Evolutionary conservation across 2,329 filamentous ascomycete species (phyloP).

Genomic region (Monosporascus sp.): DNA sequence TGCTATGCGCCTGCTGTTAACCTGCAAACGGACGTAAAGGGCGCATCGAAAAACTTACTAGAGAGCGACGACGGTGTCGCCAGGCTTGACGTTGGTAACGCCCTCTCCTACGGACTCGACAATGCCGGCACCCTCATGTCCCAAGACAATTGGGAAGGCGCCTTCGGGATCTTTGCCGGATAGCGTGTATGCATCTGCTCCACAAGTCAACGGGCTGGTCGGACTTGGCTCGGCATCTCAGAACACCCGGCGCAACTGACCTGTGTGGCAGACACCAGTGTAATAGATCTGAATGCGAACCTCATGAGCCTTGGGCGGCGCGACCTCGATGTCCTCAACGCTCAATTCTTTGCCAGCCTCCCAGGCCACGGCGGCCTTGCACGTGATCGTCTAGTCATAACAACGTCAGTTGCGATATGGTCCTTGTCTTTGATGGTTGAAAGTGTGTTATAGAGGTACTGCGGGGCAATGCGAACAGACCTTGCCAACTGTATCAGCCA

Average conservation of each 20-base stretch:
- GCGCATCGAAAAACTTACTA: slow-evolving; percentile 53
- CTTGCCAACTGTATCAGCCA: slow-evolving; percentile 50
- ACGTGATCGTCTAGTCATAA: slow-evolving; percentile 72
- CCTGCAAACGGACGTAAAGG: slow-evolving; percentile 1
- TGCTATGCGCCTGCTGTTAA: slow-evolving; percentile 49
- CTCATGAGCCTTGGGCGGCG: slow-evolving; percentile 82
- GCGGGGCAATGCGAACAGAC: slow-evolving; percentile 27
- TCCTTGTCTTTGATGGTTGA: background rate
- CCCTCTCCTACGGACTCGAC: slow-evolving; percentile 93
- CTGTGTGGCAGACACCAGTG: slow-evolving; percentile 98
- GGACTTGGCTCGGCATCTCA: slow-evolving; percentile 25
- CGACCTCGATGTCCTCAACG: slow-evolving; percentile 90
- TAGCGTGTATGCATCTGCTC: slow-evolving; percentile 80
- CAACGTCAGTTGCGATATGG: background rate
- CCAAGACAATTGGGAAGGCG: slow-evolving; percentile 82
- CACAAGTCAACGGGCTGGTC: slow-evolving; percentile 15
- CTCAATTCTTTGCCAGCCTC: slow-evolving; percentile 85
- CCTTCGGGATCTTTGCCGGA: slow-evolving; percentile 97
- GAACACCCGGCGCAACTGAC: slow-evolving; percentile 38
- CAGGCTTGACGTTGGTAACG: slow-evolving; percentile 88
- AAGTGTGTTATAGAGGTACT: background rate
- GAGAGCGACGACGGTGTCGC: slow-evolving; percentile 85
- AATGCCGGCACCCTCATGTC: slow-evolving; percentile 86
- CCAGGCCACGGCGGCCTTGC: slow-evolving; percentile 97
- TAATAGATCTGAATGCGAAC: slow-evolving; percentile 96